Conservation (phyloP, 2,329 filamentous ascomycete genomes). For the Teratosphaeria pseudoeucalypti region DNA sequence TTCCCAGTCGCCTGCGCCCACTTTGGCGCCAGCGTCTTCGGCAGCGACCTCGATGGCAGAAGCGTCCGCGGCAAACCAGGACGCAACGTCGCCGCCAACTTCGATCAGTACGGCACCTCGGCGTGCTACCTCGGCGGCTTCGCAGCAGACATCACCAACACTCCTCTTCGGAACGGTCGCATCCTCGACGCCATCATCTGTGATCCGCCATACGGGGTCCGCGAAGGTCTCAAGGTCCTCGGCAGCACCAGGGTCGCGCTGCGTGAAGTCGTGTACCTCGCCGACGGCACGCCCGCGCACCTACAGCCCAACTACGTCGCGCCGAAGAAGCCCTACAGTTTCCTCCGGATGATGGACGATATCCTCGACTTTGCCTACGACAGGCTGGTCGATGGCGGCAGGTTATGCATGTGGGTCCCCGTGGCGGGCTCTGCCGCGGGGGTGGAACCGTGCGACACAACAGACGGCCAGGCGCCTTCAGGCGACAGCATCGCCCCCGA, state of each 20-base stretch:
- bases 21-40: slow-evolving; percentile 74
- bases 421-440: slow-evolving; percentile 50
- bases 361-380: slow-evolving; percentile 72
- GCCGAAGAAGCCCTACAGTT: slow-evolving; percentile 86
- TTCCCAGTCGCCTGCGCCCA: slow-evolving; percentile 85
- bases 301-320: slow-evolving; percentile 65
- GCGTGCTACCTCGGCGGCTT: slow-evolving; percentile 65
- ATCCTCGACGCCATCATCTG: slow-evolving; percentile 81
- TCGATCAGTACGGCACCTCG: slow-evolving; percentile 67
- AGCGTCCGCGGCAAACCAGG: slow-evolving; percentile 61
- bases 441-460: slow-evolving; percentile 41
- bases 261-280: slow-evolving; percentile 46
- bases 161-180: slow-evolving; percentile 48
- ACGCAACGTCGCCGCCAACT: slow-evolving; percentile 58
- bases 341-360: slow-evolving; percentile 79
- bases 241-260: slow-evolving; percentile 54
- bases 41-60: slow-evolving; percentile 87
- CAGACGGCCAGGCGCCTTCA: slow-evolving; percentile 13
- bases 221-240: slow-evolving; percentile 82
- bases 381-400: slow-evolving; percentile 66
- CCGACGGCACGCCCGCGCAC: slow-evolving; percentile 60
- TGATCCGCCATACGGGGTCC: slow-evolving; percentile 90
- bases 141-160: slow-evolving; percentile 78
- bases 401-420: slow-evolving; percentile 95
- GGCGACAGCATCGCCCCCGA: slow-evolving; percentile 41